Evolutionary conservation across 164 flowering plant species (phyloP), one percentile per base, ranked within the genome.

Genomic region (Kingdonia uniflora): DNA sequence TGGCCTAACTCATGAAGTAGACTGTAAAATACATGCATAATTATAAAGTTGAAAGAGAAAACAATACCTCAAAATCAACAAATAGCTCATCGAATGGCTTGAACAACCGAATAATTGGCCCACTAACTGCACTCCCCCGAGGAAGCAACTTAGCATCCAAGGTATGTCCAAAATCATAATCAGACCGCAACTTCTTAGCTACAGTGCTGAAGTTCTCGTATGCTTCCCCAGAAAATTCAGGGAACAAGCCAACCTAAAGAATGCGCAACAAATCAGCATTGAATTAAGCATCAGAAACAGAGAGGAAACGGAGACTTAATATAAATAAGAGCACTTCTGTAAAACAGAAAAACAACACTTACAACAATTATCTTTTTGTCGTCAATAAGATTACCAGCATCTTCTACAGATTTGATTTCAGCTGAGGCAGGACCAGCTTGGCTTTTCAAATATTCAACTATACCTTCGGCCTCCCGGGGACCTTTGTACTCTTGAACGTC

Each of bases 1-100:
- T 8, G 8, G 35, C 35, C 35, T 29, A 29, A 8, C n/a, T 29
- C 35, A 29, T 29, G 4, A 29, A 8, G 35, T 4, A 3, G 35
- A 29, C 8, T 29, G 35, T 8, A 29, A 29, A 3, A 29, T 29
- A 29, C 4, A 29, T 29, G 35, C 35, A 8, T 29, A 29, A n/a
- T n/a, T n/a, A n/a, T n/a, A n/a, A n/a, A n/a, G 35, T 4, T 29
- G 35, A 8, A 29, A 8, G 35, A 29, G 6, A 3, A 29, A 29
- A 19, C n/a, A 53, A 16, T 71, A 91, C 98, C 96, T 84, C 59
- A 46, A 54, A 79, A 71, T 91, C 98, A 49, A 82, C 88, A 59
- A 76, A 66, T 29, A 77, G 82, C 63, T 91, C 98, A 76, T 91
- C 98, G 73, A 87, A 91, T 50, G 96, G 96, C 74, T 91, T 91